Evolutionary conservation across 1,284 basidiomycete species (phyloP).

Genomic region (Xerocomus amazonicus): DNA sequence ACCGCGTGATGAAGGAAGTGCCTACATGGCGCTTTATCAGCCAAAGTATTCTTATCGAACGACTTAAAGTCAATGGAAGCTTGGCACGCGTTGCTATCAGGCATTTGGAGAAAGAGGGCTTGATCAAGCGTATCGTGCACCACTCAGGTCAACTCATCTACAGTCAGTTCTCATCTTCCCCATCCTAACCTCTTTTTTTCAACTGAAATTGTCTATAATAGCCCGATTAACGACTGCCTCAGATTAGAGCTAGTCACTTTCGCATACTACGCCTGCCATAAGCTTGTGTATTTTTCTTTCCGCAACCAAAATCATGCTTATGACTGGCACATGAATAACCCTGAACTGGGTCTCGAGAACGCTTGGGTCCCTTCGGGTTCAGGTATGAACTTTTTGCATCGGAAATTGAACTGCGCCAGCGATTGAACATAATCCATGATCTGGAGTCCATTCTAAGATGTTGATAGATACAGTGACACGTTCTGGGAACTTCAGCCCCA

Average conservation of each 20-base stretch:
- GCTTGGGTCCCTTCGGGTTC: neutral
- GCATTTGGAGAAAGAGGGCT: slow-evolving; percentile 92
- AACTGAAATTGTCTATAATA: slow-evolving; percentile 28
- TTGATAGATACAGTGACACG: no score
- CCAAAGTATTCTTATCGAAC: slow-evolving; percentile 96
- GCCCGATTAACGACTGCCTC: slow-evolving; percentile 62
- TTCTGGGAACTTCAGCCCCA: no score
- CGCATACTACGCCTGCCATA: slow-evolving; percentile 37
- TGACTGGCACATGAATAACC: slow-evolving; percentile 13
- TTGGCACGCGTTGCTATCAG: slow-evolving; percentile 92
- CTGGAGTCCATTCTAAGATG: no score
- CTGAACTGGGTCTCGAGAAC: neutral
- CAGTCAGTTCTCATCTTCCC: slow-evolving; percentile 55
- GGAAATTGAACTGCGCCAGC: no score
- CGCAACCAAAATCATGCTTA: slow-evolving; percentile 30
- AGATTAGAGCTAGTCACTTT: slow-evolving; percentile 47
- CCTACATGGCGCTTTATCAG: slow-evolving; percentile 99
- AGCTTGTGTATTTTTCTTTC: slow-evolving; percentile 46
- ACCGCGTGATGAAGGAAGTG: slow-evolving; percentile 98
- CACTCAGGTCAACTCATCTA: slow-evolving; percentile 94
- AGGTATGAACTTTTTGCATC: no score
- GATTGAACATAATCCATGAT: no score
- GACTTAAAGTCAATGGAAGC: slow-evolving; percentile 94
- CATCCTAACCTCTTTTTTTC: neutral
- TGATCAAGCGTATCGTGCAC: slow-evolving; percentile 97